Conservation (phyloP, 1,284 basidiomycete genomes). For the Cryptococcus sp. region DNA sequence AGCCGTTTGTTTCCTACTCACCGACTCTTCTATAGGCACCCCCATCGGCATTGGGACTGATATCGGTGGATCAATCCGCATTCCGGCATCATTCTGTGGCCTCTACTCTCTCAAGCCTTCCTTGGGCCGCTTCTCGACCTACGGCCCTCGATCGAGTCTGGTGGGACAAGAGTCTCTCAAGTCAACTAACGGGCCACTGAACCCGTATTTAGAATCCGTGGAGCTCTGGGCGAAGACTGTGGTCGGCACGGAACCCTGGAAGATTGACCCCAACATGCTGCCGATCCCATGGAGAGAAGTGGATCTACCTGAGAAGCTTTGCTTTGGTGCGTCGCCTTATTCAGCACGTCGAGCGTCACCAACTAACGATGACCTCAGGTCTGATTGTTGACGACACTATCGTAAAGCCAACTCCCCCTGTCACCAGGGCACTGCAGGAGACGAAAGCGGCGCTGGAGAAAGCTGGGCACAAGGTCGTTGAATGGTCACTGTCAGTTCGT, state of each 20-base stretch:
- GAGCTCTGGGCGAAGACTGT: conserved; percentile 13
- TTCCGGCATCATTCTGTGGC: conserved; percentile 60
- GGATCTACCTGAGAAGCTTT: conserved; percentile 48
- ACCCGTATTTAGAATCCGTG: conserved; percentile 5
- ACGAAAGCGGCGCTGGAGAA: conserved; percentile 53
- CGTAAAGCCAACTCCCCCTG: conserved; percentile 58
- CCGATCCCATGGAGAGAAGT: conserved; percentile 19
- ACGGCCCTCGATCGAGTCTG: conserved; percentile 9
- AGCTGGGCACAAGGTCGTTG: conserved; percentile 56
- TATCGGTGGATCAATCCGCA: conserved; percentile 47
- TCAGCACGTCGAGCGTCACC: too few species aligned
- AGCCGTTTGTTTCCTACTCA: too few species aligned
- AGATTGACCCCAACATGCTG: conserved; percentile 11
- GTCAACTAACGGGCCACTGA: conserved; percentile 10
- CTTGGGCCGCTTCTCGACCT: conserved; percentile 9
- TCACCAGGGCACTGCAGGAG: conserved; percentile 53
- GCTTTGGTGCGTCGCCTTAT: conserved; percentile 54
- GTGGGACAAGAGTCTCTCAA: conserved; percentile 15
- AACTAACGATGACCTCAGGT: too few species aligned
- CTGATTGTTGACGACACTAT: conserved; percentile 59
- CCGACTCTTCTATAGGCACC: conserved; percentile 59
- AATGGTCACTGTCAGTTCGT: background rate
- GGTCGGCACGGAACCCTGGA: conserved; percentile 13
- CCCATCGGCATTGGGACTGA: conserved; percentile 57
- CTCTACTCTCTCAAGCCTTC: background rate